Conservation (phyloP, 352 stramenopile genomes). For the Pythium guiyangense region DNA sequence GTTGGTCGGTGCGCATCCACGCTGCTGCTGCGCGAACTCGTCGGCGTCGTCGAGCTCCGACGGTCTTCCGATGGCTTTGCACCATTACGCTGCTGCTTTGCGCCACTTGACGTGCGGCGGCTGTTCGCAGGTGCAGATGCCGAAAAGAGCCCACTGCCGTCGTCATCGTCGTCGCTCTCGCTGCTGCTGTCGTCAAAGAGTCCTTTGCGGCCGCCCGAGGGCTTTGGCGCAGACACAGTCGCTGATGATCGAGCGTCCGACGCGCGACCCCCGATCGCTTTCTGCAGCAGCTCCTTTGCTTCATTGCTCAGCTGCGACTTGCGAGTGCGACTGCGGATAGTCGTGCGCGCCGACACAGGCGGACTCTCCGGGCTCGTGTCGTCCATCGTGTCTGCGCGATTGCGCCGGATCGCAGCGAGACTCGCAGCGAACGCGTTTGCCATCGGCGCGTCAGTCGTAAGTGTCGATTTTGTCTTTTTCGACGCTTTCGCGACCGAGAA, state of each 20-base stretch:
- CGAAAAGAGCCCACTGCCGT: conserved; percentile 49
- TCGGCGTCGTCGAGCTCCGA: conserved; percentile 12
- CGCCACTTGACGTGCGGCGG: conserved; percentile 7
- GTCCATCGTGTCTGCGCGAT: conserved; percentile 60
- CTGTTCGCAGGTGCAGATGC: conserved; percentile 17
- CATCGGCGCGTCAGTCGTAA: conserved; percentile 25
- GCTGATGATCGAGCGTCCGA: conserved; percentile 8
- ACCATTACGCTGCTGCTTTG: conserved; percentile 7
- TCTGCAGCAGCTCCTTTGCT: conserved; percentile 68
- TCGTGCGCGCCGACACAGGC: conserved; percentile 11
- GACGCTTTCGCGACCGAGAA: conserved; percentile 20
- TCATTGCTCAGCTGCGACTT: conserved; percentile 74
- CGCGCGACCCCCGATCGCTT: conserved; percentile 34
- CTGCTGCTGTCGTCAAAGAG: conserved; percentile 82
- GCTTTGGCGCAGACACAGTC: conserved; percentile 19
- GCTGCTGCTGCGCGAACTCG: conserved; percentile 13
- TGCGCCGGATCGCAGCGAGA: conserved; percentile 66
- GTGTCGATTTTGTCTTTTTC: conserved; percentile 17
- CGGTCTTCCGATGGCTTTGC: conserved; percentile 2
- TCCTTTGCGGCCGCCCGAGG: conserved; percentile 37
- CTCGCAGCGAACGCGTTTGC: conserved; percentile 70
- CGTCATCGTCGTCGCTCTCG: conserved; percentile 38
- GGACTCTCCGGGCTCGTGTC: conserved; percentile 26
- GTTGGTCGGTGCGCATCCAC: background rate
- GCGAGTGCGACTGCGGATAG: conserved; percentile 47